A percentile compares a stretch with the other conserved stretches of the same genome.
Conservation (phyloP, 352 stramenopile genomes). For the Pythium grandisporangium region DNA sequence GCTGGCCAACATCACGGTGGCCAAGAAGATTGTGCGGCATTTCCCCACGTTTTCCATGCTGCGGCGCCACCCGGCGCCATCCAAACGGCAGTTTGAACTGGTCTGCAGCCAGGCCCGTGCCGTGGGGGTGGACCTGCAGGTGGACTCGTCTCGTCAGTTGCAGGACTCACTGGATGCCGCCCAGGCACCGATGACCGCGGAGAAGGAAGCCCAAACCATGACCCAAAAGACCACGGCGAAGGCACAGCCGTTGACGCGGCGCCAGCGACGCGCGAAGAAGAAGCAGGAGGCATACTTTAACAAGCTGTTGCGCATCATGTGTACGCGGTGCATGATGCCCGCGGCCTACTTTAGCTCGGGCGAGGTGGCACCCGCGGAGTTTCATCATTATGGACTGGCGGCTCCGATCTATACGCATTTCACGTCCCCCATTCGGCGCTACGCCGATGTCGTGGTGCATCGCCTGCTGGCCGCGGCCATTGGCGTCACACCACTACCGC, state of each 20-base stretch:
- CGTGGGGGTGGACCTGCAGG: slow-evolving; percentile 69
- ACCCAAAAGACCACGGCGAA: too few relatives aligned
- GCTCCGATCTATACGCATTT: slow-evolving; percentile 99
- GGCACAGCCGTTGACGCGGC: too few relatives aligned
- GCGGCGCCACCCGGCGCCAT: slow-evolving; percentile 92
- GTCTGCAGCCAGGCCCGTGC: slow-evolving; percentile 73
- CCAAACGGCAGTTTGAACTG: slow-evolving; percentile 90
- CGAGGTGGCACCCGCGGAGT: slow-evolving; percentile 93
- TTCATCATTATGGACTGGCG: slow-evolving; percentile 98
- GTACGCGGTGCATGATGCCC: slow-evolving; percentile 97
- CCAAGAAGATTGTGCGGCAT: slow-evolving; percentile 91
- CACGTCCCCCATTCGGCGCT: slow-evolving; percentile 97
- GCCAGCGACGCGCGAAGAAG: too few relatives aligned
- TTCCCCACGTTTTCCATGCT: slow-evolving; percentile 95
- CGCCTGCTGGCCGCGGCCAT: slow-evolving; percentile 95
- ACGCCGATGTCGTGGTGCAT: slow-evolving; percentile 99
- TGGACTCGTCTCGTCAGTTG: slow-evolving; percentile 73
- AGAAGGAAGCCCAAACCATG: too few relatives aligned
- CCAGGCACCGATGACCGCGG: slow-evolving; percentile 21
- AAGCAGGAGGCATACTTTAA: slow-evolving; percentile 95
- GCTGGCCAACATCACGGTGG: slow-evolving; percentile 97
- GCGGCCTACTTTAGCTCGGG: slow-evolving; percentile 98
- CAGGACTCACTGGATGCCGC: slow-evolving; percentile 82
- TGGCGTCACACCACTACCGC: slow-evolving; percentile 91
- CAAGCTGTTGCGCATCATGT: slow-evolving; percentile 96